phyloP scores from a whole-genome alignment of 2,329 filamentous ascomycete genomes.

The Scleromitrula shiraiana region DNA sequence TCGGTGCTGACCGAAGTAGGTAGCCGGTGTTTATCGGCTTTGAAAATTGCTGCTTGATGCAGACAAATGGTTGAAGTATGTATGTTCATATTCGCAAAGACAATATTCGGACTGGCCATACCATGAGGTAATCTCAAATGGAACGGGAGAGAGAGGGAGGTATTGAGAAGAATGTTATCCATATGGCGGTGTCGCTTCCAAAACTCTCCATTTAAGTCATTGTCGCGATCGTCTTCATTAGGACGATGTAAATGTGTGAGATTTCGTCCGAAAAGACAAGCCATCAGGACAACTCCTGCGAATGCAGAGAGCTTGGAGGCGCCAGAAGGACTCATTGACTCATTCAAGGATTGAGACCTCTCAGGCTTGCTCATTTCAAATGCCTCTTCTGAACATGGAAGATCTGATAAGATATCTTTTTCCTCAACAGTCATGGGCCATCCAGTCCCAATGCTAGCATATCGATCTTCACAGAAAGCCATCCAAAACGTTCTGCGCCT shows the following conservation, averaged over 20 bases:
- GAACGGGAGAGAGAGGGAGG: constrained; percentile 71
- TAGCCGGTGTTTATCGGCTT: constrained; percentile 81
- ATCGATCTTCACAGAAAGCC: constrained; percentile 82
- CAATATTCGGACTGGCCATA: constrained; percentile 70
- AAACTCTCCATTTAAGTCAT: constrained; percentile 86
- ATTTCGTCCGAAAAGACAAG: constrained; percentile 86
- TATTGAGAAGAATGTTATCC: constrained; percentile 86
- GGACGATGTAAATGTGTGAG: constrained; percentile 85
- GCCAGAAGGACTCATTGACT: constrained; percentile 64
- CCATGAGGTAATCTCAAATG: constrained; percentile 72
- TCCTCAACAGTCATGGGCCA: constrained; percentile 97
- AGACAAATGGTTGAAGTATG: constrained; percentile 94
- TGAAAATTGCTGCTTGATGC: constrained; percentile 98
- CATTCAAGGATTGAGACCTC: constrained; percentile 59
- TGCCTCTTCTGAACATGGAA: constrained; percentile 77
- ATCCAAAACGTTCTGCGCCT: constrained; percentile 91
- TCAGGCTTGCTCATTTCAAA: constrained; percentile 74
- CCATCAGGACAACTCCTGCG: constrained; percentile 73
- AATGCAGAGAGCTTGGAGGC: constrained; percentile 68
- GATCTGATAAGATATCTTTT: constrained; percentile 76
- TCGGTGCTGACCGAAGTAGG: constrained; percentile 72
- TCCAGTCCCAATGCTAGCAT: constrained; percentile 90
- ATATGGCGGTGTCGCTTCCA: constrained; percentile 89
- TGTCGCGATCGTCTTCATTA: constrained; percentile 69
- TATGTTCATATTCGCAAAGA: constrained; percentile 95